A percentile compares a stretch with the other conserved stretches of the same genome.
Evolutionary conservation across 2,329 filamentous ascomycete species (phyloP).

Genomic region (Cytospora paraplurivora): DNA sequence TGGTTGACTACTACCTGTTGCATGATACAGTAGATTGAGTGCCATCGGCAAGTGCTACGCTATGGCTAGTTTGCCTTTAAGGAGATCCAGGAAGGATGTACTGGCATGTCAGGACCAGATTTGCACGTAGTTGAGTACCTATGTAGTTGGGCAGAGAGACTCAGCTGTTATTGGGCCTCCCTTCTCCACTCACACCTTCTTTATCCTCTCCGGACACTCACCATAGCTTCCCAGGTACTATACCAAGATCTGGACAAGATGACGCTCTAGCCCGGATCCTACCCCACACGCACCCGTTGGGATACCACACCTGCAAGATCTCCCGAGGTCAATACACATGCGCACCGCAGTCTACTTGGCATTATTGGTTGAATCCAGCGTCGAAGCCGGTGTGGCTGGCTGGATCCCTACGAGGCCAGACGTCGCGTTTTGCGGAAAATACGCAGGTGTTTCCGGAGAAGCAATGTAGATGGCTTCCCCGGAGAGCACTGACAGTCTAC

Average conservation of each 20-base stretch:
- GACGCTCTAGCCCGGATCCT: not conserved
- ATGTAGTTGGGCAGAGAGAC: not conserved
- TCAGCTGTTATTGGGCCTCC: too few relatives aligned
- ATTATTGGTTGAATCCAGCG: not conserved
- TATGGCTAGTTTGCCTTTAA: not conserved
- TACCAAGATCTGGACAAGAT: not conserved
- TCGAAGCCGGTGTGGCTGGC: not conserved
- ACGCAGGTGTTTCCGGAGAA: not conserved
- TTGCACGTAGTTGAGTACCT: too few relatives aligned
- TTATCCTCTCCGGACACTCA: too few relatives aligned
- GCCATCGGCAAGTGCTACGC: not conserved
- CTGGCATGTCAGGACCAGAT: not conserved
- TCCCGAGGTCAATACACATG: not conserved
- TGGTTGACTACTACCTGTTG: too few relatives aligned
- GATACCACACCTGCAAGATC: not conserved
- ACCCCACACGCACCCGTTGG: not conserved
- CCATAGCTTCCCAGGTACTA: too few relatives aligned
- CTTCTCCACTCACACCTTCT: too few relatives aligned
- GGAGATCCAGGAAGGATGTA: not conserved
- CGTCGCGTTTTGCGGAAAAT: not conserved
- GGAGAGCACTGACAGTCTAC: not conserved
- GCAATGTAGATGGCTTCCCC: not conserved
- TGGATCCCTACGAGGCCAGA: not conserved
- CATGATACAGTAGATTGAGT: too few relatives aligned
- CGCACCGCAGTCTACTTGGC: not conserved